phyloP scores from a whole-genome alignment of 2,329 filamentous ascomycete genomes.

The Alternaria sp. region DNA sequence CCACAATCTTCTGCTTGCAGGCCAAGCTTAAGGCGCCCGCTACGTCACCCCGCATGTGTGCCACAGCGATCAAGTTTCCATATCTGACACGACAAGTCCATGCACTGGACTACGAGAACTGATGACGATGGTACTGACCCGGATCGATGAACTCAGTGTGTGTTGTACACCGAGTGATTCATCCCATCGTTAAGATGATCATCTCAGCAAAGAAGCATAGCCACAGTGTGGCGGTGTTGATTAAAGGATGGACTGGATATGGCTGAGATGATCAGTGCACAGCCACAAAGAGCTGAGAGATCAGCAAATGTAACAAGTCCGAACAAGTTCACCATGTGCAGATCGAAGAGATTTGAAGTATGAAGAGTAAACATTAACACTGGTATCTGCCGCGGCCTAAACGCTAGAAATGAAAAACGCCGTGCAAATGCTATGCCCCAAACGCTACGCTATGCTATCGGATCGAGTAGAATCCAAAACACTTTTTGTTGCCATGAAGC shows the following conservation, averaged over 20 bases:
- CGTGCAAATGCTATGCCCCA: constrained; percentile 26
- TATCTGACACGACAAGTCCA: not conserved
- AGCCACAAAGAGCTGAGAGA: not conserved
- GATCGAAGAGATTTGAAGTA: not conserved
- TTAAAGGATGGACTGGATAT: not conserved
- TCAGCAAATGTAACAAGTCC: not conserved
- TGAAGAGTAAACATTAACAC: constrained; percentile 19
- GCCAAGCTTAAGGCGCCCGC: not conserved
- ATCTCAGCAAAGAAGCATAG: not conserved
- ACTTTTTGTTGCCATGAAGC: constrained; percentile 9
- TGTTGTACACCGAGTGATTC: not conserved
- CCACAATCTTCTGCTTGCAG: not conserved
- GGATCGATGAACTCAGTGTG: not conserved
- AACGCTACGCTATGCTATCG: constrained; percentile 26
- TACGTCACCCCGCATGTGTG: not conserved
- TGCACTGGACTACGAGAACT: not conserved
- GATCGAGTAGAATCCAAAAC: constrained; percentile 12
- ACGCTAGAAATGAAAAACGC: constrained; percentile 17
- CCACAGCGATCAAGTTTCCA: not conserved
- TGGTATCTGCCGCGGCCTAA: constrained; percentile 16
- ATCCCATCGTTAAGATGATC: too few species aligned
- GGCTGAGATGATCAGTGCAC: not conserved
- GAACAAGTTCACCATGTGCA: not conserved
- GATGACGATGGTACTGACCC: not conserved
- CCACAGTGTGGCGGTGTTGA: not conserved